Percentiles rank a stretch among this genome's conserved stretches.
Conservation (phyloP, 352 stramenopile genomes). For the Globisporangium uncinulatum region DNA sequence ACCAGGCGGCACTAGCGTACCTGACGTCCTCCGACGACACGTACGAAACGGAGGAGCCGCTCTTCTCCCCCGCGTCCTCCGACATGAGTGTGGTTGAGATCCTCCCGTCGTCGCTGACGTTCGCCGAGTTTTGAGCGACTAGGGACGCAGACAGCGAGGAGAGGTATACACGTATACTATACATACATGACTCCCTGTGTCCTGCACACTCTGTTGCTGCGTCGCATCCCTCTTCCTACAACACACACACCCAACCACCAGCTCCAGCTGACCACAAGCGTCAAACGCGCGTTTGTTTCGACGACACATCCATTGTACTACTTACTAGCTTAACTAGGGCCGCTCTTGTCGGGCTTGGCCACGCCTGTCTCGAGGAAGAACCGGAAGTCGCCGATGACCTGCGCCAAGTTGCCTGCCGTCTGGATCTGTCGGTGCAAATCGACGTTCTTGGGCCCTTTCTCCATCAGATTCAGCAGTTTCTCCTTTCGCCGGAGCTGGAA, state of each 20-base stretch:
- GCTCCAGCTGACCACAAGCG: background rate
- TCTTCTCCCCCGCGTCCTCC: slow-evolving; percentile 25
- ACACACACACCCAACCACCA: background rate
- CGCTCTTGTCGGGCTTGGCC: slow-evolving; percentile 18
- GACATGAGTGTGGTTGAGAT: slow-evolving; percentile 29
- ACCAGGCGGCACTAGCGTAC: slow-evolving; percentile 28
- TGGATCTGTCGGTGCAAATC: slow-evolving; percentile 85
- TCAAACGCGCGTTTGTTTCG: background rate
- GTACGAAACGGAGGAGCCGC: slow-evolving; percentile 18
- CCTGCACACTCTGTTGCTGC: background rate
- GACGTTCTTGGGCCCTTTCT: slow-evolving; percentile 80
- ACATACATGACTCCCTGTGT: background rate
- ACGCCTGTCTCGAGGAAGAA: slow-evolving; percentile 77
- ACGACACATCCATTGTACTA: background rate
- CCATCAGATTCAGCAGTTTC: slow-evolving; percentile 78
- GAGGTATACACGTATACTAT: background rate
- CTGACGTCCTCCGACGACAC: slow-evolving; percentile 44
- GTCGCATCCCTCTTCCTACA: background rate
- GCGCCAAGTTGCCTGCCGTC: slow-evolving; percentile 73
- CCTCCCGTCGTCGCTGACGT: slow-evolving; percentile 20
- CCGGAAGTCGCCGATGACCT: slow-evolving; percentile 79
- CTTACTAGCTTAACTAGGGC: background rate
- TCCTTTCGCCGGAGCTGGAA: slow-evolving; percentile 73
- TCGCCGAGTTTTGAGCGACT: slow-evolving; percentile 30
- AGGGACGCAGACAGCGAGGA: background rate